Percentiles rank a stretch among this genome's conserved stretches.
Conservation (phyloP, 2,329 filamentous ascomycete genomes). For the Chalara sp. region DNA sequence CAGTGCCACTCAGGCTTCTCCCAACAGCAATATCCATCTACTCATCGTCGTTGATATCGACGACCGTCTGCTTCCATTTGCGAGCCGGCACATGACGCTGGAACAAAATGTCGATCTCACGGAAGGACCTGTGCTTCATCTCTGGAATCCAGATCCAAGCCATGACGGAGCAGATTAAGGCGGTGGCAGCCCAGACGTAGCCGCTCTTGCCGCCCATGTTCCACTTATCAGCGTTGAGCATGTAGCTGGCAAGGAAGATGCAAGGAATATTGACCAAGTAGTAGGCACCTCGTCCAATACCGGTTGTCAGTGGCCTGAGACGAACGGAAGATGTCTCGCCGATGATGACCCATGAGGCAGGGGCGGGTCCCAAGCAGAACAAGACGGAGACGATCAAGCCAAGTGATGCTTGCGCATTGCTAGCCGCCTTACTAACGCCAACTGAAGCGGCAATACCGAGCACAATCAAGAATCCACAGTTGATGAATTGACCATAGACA, state of each 20-base stretch:
- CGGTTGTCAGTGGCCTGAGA: conserved; percentile 58
- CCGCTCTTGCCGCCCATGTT: conserved; percentile 49
- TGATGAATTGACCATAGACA: conserved; percentile 50
- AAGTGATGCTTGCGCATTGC: conserved; percentile 51
- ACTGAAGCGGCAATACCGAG: conserved; percentile 55
- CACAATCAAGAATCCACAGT: conserved; percentile 44
- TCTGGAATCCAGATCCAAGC: conserved; percentile 47
- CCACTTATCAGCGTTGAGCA: conserved; percentile 45
- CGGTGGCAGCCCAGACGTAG: conserved; percentile 54
- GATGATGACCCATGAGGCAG: conserved; percentile 61
- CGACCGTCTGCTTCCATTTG: conserved; percentile 41
- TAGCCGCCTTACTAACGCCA: conserved; percentile 32
- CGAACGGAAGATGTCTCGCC: conserved; percentile 60
- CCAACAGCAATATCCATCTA: conserved; percentile 33
- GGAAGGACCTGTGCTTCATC: conserved; percentile 48
- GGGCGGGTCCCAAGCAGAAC: conserved; percentile 55
- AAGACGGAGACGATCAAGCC: conserved; percentile 60
- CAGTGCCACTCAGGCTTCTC: conserved; percentile 13
- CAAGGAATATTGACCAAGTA: conserved; percentile 60
- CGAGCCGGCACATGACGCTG: conserved; percentile 29
- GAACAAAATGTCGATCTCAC: conserved; percentile 44
- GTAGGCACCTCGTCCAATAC: conserved; percentile 56
- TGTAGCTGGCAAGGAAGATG: conserved; percentile 54
- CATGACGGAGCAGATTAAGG: conserved; percentile 43
- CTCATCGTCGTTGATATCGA: conserved; percentile 56